phyloP scores from a whole-genome alignment of 1,284 basidiomycete species.

The Sanghuangporus weigelae region DNA sequence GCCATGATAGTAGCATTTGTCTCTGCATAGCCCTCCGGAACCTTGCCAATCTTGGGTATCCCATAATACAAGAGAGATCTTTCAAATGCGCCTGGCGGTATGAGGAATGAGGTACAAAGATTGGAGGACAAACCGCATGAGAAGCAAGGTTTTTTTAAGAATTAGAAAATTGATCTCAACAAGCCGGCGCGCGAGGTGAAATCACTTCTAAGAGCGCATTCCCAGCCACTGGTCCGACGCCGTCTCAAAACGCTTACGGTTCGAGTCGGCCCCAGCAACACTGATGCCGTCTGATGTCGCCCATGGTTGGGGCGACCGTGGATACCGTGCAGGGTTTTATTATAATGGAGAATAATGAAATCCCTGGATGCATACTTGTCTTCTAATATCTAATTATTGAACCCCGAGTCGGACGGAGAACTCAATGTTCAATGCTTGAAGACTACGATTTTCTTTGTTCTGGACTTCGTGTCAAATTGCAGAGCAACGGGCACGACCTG shows the following conservation, averaged over 20 bases:
- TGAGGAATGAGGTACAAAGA: background rate
- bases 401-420: background rate
- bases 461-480: background rate
- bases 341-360: background rate
- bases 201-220: background rate
- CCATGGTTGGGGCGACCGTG: background rate
- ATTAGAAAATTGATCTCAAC: background rate
- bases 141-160: background rate
- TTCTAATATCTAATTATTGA: background rate
- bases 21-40: background rate
- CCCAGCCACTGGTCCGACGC: conserved; percentile 6
- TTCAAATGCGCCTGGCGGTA: background rate
- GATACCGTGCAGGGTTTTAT: background rate
- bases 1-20: background rate
- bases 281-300: conserved; percentile 1
- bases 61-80: background rate
- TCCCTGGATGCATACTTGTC: background rate
- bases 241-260: background rate
- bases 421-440: background rate
- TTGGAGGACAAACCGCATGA: background rate
- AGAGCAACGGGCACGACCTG: background rate
- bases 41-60: background rate
- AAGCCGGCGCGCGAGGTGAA: background rate
- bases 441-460: background rate
- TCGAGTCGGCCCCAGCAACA: background rate